phyloP scores from a whole-genome alignment of 352 stramenopile species.

The Phytopythium mirpurense region DNA sequence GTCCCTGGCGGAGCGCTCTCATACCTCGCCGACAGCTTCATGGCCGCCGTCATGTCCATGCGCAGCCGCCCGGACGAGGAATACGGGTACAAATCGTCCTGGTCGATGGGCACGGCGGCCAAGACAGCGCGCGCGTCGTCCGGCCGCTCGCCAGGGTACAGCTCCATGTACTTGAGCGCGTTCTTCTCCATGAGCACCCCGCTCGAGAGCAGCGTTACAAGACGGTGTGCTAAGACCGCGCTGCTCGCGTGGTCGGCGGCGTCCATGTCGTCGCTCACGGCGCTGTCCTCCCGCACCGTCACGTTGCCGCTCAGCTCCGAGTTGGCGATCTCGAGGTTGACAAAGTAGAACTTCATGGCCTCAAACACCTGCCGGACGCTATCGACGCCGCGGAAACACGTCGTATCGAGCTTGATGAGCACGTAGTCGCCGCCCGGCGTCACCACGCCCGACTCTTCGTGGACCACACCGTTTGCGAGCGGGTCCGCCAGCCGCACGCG shows the following conservation, averaged over 20 bases:
- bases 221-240: constrained; percentile 21
- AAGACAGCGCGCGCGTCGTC: neutral
- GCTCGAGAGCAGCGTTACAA: constrained; percentile 18
- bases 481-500: constrained; percentile 21
- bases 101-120: constrained; percentile 21
- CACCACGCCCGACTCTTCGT: constrained; percentile 30
- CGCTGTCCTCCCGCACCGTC: constrained; percentile 44
- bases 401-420: constrained; percentile 32
- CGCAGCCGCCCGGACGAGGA: constrained; percentile 16
- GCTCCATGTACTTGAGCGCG: constrained; percentile 27
- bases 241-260: constrained; percentile 14
- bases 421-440: constrained; percentile 27
- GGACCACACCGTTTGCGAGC: constrained; percentile 12
- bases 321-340: constrained; percentile 55
- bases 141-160: constrained; percentile 6
- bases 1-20: neutral
- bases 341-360: constrained; percentile 41
- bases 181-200: constrained; percentile 28
- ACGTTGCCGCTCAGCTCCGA: constrained; percentile 46
- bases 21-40: constrained; percentile 13
- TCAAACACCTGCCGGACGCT: constrained; percentile 47
- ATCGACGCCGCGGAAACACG: constrained; percentile 25
- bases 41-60: constrained; percentile 20
- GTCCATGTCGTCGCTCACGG: constrained; percentile 9
- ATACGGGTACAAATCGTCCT: constrained; percentile 31